Evolutionary conservation across 1,284 basidiomycete species (phyloP).

Genomic region (Pseudozyma pruni): DNA sequence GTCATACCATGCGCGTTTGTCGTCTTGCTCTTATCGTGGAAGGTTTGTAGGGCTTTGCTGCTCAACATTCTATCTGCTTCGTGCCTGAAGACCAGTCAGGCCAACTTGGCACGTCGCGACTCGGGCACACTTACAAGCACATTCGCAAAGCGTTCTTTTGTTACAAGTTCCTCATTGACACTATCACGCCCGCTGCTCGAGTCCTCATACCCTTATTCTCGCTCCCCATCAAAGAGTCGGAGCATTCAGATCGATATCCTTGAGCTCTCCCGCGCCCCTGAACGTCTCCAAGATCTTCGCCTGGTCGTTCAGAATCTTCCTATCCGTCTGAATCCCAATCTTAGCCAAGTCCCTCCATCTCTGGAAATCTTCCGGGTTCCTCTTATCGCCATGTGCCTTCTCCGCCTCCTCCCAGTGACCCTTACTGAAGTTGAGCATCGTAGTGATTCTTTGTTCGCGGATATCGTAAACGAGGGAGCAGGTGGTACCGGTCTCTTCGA

Average conservation of each 20-base stretch:
- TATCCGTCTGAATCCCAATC: slow-evolving; percentile 61
- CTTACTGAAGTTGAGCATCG: slow-evolving; percentile 64
- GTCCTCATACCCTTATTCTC: too few species aligned
- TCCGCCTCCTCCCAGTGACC: slow-evolving; percentile 66
- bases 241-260: slow-evolving; percentile 59
- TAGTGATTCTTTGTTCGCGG: slow-evolving; percentile 57
- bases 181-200: too few species aligned
- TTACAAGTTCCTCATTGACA: too few species aligned
- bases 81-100: too few species aligned
- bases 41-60: too few species aligned
- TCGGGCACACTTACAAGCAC: too few species aligned
- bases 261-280: slow-evolving; percentile 57
- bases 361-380: slow-evolving; percentile 63
- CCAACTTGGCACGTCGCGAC: too few species aligned
- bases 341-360: slow-evolving; percentile 63
- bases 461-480: slow-evolving; percentile 65
- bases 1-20: slow-evolving; percentile 19
- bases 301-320: slow-evolving; percentile 63
- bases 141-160: too few species aligned
- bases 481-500: slow-evolving; percentile 67
- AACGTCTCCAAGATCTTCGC: slow-evolving; percentile 61
- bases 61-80: too few species aligned
- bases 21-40: too few species aligned
- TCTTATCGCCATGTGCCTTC: slow-evolving; percentile 65
- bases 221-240: slow-evolving; percentile 38